Evolutionary conservation across 768 basidiomycete species (phyloP), one percentile per base, ranked within the genome.

Genomic region (Tricholoma sp.): DNA sequence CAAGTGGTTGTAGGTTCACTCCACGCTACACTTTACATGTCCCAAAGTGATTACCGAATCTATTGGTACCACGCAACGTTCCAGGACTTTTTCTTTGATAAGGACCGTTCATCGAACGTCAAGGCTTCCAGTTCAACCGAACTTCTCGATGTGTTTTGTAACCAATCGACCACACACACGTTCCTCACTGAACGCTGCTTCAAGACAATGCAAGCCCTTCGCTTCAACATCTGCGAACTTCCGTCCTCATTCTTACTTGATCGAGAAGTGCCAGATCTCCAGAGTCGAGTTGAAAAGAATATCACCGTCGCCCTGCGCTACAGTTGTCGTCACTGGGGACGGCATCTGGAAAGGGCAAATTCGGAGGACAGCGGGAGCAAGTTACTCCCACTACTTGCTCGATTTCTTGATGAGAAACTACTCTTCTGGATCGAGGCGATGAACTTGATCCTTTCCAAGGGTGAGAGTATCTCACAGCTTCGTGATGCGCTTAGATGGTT

Each of bases 351-450:
- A 10, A 5, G 11, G 32, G 28, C 24, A 6, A n/a, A 4, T 15
- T 15, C 13, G 7, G 12, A 39, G 12, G 37, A 39, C 37, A 11
- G 15, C 15, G 13, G 24, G 24, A 24, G 24, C 24, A 24, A 24
- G n/a, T 39, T 11, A 39, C 15, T 15, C n/a, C 2, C 37, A 10
- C 37, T 24, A 39, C 37, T 15, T 39, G 37, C 11, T 34, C 61
- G 60, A 0, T 66, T 66, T 36, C 57, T 66, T 31, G 17, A 52
- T 31, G 24, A 65, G 33, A 55, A 44, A 34, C 54, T 59, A 1
- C 59, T 68, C 2, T 68, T 68, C 50, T 68, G 67, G 67, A 66
- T 67, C 28, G 67, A 68, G 51, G 64, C 63, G 13, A 68, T 68
- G 67, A 64, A 68, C 50, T 58, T 68, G 9, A 55, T 67, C 12